These are phyloP conservation scores for Furcasterigmium sp. DNA, from an alignment of 2,329 filamentous ascomycete genomes.

Conservation along the genomic window DNA sequence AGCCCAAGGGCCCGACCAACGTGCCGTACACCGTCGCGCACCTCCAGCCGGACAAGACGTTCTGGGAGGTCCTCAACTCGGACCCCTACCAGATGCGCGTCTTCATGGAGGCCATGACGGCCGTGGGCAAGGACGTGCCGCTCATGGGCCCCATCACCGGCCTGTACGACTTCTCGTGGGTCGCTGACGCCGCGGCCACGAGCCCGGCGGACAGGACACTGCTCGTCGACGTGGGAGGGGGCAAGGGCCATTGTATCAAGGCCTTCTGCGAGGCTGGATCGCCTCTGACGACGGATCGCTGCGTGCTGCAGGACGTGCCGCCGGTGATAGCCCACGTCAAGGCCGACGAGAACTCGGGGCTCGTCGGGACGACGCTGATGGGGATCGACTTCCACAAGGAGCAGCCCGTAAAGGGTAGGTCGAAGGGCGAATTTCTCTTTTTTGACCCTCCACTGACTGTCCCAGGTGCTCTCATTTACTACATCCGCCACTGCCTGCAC, in stretches of 20 bases:
- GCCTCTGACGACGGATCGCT: conserved; percentile 18
- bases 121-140: conserved; percentile 17
- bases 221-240: conserved; percentile 28
- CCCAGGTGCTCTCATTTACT: conserved; percentile 29
- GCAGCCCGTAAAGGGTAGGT: conserved; percentile 15
- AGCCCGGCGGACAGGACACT: conserved; percentile 10
- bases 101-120: conserved; percentile 24
- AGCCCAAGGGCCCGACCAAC: conserved; percentile 20
- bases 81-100: conserved; percentile 17
- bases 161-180: conserved; percentile 26
- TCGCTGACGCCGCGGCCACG: conserved; percentile 6
- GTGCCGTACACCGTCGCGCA: conserved; percentile 21
- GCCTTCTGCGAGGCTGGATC: conserved; percentile 16
- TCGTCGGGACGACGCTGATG: conserved; percentile 15
- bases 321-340: conserved; percentile 21
- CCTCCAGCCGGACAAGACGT: conserved; percentile 19
- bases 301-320: conserved; percentile 23
- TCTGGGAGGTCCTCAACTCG: conserved; percentile 25
- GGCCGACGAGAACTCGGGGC: conserved; percentile 8
- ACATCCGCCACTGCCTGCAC: conserved; percentile 30
- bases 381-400: conserved; percentile 23
- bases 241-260: conserved; percentile 19
- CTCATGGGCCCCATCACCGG: conserved; percentile 19
- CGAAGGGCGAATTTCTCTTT: not conserved
- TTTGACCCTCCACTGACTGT: conserved; percentile 8